Conservation (phyloP, 2,329 filamentous ascomycete genomes). For the Leptographium flavum region DNA sequence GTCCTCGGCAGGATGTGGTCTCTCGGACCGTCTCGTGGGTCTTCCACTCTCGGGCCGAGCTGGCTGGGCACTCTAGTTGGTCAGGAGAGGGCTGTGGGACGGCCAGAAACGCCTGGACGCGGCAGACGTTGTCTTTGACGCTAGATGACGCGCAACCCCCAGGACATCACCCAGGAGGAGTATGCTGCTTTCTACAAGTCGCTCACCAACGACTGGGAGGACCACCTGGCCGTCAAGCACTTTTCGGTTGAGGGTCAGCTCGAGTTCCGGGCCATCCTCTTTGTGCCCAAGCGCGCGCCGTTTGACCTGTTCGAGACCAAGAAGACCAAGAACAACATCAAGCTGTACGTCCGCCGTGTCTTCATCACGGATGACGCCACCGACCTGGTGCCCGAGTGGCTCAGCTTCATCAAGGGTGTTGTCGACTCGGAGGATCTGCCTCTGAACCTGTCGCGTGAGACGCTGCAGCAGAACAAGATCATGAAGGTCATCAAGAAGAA, state of each 20-base stretch:
- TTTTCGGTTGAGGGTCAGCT: constrained; percentile 99
- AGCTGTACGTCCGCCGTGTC: constrained; percentile 98
- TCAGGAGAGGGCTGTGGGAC: no score
- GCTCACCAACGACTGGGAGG: constrained; percentile 99
- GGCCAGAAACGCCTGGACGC: no score
- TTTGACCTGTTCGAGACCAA: constrained; percentile 99
- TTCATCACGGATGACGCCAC: constrained; percentile 99
- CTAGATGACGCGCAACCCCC: constrained; percentile 95
- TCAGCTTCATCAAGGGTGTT: constrained; percentile 99
- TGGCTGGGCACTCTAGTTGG: no score
- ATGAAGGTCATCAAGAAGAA: constrained; percentile 99
- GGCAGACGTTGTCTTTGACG: no score
- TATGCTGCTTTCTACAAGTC: constrained; percentile 99
- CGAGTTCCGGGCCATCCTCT: constrained; percentile 99
- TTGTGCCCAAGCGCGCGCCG: constrained; percentile 97
- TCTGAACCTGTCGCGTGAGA: constrained; percentile 99
- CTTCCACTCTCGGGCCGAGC: no score
- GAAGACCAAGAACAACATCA: constrained; percentile 99
- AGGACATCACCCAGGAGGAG: constrained; percentile 91
- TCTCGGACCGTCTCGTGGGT: no score
- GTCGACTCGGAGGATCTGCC: constrained; percentile 99
- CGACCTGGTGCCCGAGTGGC: constrained; percentile 98
- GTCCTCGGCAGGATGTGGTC: no score
- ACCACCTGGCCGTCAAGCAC: constrained; percentile 99
- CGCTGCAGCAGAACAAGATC: constrained; percentile 99